These are phyloP conservation scores for Pythium folliculosum DNA, from an alignment of 352 stramenopile species.

Conservation along the genomic window DNA sequence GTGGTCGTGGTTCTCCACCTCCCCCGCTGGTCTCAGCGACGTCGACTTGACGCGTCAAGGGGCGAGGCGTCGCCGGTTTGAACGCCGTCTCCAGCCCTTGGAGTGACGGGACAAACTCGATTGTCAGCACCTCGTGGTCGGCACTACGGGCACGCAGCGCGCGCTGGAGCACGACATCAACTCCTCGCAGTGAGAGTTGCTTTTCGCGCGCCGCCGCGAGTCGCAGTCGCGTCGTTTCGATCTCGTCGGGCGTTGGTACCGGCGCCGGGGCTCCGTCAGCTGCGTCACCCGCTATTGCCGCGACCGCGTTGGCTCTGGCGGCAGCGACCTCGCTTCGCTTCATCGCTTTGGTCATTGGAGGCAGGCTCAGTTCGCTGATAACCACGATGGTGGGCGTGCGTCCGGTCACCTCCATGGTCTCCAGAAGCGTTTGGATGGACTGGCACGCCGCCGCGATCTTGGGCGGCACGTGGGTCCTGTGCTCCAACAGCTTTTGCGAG, in stretches of 20 bases:
- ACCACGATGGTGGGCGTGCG: conserved; percentile 38
- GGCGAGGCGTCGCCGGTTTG: not conserved
- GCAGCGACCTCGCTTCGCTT: conserved; percentile 31
- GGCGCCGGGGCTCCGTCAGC: not conserved
- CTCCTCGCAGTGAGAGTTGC: conserved; percentile 34
- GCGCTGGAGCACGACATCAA: conserved; percentile 43
- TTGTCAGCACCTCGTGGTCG: conserved; percentile 3
- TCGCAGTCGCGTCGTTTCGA: conserved; percentile 24
- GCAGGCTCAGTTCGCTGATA: conserved; percentile 48
- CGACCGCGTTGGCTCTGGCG: not conserved
- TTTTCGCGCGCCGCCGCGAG: conserved; percentile 14
- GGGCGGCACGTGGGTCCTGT: conserved; percentile 42
- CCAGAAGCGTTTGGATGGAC: conserved; percentile 33
- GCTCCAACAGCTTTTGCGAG: conserved; percentile 43
- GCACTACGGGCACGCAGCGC: conserved; percentile 10
- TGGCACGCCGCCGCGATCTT: conserved; percentile 35
- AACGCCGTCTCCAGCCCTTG: conserved; percentile 13
- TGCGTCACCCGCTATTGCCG: not conserved
- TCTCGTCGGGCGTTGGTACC: conserved; percentile 20
- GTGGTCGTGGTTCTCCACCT: not conserved
- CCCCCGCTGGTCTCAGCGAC: not conserved
- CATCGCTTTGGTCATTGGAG: conserved; percentile 50
- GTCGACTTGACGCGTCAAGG: not conserved
- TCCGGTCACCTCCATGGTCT: not conserved
- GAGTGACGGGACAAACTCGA: conserved; percentile 37